Evolutionary conservation across 495 filamentous ascomycete species (phyloP).

Genomic region (Xylaria nigripes): DNA sequence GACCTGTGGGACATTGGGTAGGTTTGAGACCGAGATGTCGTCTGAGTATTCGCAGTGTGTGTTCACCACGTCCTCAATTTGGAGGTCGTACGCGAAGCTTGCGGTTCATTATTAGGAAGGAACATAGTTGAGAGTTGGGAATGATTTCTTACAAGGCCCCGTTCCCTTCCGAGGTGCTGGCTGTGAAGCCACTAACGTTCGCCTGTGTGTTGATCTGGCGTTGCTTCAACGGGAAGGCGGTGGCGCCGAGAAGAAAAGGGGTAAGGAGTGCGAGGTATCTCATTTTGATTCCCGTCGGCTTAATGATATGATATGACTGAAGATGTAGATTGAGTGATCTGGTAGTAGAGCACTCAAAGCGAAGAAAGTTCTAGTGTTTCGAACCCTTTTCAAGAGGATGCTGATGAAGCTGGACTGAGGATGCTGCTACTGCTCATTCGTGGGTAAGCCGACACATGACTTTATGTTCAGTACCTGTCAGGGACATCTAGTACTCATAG

Average conservation of each 20-base stretch:
- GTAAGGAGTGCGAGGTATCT: slow-evolving; percentile 18
- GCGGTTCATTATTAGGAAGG: not conserved
- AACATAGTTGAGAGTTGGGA: not conserved
- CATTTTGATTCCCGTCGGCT: slow-evolving; percentile 8
- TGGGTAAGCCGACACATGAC: no score
- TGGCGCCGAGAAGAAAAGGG: slow-evolving; percentile 19
- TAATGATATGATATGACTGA: no score
- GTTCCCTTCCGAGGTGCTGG: slow-evolving; percentile 9
- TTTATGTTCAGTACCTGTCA: no score
- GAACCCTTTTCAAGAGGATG: not conserved
- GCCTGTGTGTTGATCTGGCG: slow-evolving; percentile 5
- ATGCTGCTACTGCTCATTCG: not conserved
- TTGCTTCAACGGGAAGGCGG: slow-evolving; percentile 15
- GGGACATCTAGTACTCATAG: no score
- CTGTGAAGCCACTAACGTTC: slow-evolving; percentile 17
- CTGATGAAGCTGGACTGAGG: not conserved
- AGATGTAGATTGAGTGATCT: no score
- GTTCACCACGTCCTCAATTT: slow-evolving; percentile 2
- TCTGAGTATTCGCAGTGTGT: slow-evolving; percentile 19
- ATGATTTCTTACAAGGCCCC: slow-evolving; percentile 19
- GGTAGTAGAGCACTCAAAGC: not conserved
- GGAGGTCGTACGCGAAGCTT: slow-evolving; percentile 22
- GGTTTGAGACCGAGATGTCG: slow-evolving; percentile 8
- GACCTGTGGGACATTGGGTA: slow-evolving; percentile 11
- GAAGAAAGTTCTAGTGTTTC: no score